These are phyloP conservation scores for Solanum rostratum DNA, from an alignment of 257 asterid species.

Conservation along the genomic window DNA sequence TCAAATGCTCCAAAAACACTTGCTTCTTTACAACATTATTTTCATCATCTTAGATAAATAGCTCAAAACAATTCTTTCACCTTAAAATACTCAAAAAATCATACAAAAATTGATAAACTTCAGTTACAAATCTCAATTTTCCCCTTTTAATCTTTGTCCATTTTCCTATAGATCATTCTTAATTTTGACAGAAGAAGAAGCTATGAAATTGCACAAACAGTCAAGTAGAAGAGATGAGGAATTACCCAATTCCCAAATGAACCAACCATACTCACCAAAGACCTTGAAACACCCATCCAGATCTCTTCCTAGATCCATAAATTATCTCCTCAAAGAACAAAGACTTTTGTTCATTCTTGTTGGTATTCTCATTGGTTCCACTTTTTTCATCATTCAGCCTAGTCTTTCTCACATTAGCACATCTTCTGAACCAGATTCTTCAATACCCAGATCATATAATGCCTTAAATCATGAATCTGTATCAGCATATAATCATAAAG, in stretches of 20 bases:
- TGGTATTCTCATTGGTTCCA: constrained; percentile 66
- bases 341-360: constrained; percentile 68
- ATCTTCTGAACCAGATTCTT: background rate
- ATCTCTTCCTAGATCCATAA: constrained; percentile 74
- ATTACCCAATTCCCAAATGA: constrained; percentile 22
- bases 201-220: constrained; percentile 63
- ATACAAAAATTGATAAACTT: background rate
- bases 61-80: background rate
- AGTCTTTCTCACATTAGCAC: constrained; percentile 1
- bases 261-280: constrained; percentile 67
- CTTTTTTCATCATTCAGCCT: constrained; percentile 68
- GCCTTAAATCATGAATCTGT: constrained; percentile 15
- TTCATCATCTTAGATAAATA: background rate
- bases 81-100: background rate
- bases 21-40: background rate
- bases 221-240: constrained; percentile 57
- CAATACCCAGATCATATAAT: constrained; percentile 17
- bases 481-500: background rate
- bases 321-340: constrained; percentile 71
- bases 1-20: background rate
- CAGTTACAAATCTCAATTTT: background rate
- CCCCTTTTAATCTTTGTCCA: background rate
- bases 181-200: background rate
- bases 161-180: background rate
- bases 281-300: constrained; percentile 48